Percentiles rank a stretch among this genome's conserved stretches.
Conservation (phyloP, 768 basidiomycete genomes). For the Phanerochaete carnosa region DNA sequence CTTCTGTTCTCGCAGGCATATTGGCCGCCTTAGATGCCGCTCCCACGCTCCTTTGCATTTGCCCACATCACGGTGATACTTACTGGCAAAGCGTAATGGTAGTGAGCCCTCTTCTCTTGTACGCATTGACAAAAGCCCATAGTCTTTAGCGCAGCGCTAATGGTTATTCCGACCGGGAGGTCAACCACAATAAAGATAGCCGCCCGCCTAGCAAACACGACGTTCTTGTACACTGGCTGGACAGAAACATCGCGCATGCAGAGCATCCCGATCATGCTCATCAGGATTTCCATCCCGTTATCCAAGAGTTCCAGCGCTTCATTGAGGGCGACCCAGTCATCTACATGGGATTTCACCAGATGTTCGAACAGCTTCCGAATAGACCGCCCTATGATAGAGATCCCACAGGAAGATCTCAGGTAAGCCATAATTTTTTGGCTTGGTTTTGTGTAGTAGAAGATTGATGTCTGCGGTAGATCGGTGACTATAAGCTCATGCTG, state of each 20-base stretch:
- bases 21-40: too few species aligned
- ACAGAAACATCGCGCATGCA: neutral
- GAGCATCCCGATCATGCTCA: neutral
- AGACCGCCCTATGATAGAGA: constrained; percentile 11
- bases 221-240: neutral
- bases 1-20: too few species aligned
- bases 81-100: too few species aligned
- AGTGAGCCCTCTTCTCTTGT: too few species aligned
- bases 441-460: neutral
- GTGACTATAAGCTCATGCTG: constrained; percentile 40
- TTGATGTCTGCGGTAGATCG: constrained; percentile 26
- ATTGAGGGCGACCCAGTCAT: constrained; percentile 27
- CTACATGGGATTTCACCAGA: constrained; percentile 32
- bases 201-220: too few species aligned
- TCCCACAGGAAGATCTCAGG: constrained; percentile 10
- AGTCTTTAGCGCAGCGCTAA: too few species aligned
- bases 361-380: constrained; percentile 29
- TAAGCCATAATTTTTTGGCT: neutral
- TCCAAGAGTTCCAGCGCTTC: constrained; percentile 27
- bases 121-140: too few species aligned
- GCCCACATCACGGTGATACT: too few species aligned
- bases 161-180: too few species aligned
- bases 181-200: too few species aligned
- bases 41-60: too few species aligned
- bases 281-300: constrained; percentile 6